Evolutionary conservation across 345 rosid genomes (phyloP).

Genomic region (Crucihimalaya himalaica): DNA sequence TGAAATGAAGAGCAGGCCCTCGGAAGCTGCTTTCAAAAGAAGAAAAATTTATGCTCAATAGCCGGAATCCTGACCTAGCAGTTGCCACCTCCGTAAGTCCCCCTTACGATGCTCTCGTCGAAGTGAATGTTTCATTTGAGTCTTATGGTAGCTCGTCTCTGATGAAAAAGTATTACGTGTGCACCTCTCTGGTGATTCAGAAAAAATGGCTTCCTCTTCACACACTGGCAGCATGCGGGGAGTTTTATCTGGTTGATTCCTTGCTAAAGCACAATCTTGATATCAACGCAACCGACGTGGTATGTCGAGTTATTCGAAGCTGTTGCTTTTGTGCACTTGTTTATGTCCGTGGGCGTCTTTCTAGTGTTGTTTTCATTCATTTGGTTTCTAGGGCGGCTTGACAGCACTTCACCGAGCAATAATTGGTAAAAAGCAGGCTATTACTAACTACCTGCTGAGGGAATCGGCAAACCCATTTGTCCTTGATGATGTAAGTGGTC

Average conservation of each 20-base stretch:
- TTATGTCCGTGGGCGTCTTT: neutral
- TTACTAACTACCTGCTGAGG: slow-evolving; percentile 75
- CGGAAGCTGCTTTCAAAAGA: slow-evolving; percentile 75
- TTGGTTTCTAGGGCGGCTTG: slow-evolving; percentile 62
- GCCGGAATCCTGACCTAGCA: slow-evolving; percentile 65
- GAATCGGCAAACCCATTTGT: slow-evolving; percentile 92
- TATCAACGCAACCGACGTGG: slow-evolving; percentile 79
- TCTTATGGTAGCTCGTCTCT: neutral
- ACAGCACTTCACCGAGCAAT: slow-evolving; percentile 90
- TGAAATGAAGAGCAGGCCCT: slow-evolving; percentile 40
- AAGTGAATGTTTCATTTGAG: neutral
- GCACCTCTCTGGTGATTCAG: slow-evolving; percentile 32
- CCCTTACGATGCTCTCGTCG: neutral
- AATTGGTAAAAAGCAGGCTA: slow-evolving; percentile 80
- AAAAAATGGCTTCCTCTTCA: slow-evolving; percentile 86
- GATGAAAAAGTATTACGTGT: neutral
- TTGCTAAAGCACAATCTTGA: slow-evolving; percentile 80
- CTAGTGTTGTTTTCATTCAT: slow-evolving; percentile 14
- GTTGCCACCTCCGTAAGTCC: slow-evolving; percentile 79
- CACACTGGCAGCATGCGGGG: slow-evolving; percentile 89
- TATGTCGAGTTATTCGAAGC: slow-evolving; percentile 26
- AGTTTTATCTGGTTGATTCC: slow-evolving; percentile 70
- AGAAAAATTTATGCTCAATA: slow-evolving; percentile 77
- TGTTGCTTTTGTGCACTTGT: neutral
- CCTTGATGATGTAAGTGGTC: slow-evolving; percentile 59